Conservation (phyloP, 2,329 filamentous ascomycete genomes). For the Fusarium tuaranense region DNA sequence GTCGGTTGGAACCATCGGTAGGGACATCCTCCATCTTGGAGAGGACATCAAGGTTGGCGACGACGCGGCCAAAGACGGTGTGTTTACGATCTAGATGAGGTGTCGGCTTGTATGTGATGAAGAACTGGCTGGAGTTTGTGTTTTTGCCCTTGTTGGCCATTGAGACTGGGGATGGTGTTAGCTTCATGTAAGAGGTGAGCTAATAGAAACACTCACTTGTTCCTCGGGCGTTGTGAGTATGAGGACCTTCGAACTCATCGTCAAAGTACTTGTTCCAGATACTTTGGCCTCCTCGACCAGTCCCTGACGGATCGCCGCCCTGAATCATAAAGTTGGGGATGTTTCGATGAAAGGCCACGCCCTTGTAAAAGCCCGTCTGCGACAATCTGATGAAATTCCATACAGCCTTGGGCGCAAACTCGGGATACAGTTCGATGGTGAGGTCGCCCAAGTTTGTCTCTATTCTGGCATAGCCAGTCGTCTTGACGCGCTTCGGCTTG, state of each 20-base stretch:
- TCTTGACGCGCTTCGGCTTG: constrained; percentile 87
- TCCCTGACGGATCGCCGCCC: constrained; percentile 93
- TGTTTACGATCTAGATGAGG: constrained; percentile 94
- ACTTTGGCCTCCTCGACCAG: constrained; percentile 88
- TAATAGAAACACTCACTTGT: constrained; percentile 55
- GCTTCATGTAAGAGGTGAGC: neutral
- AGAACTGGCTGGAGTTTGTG: constrained; percentile 95
- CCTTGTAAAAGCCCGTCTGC: constrained; percentile 90
- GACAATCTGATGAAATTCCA: constrained; percentile 96
- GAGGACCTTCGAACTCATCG: constrained; percentile 91
- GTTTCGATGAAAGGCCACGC: constrained; percentile 89
- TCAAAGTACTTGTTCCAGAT: constrained; percentile 96
- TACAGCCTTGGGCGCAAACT: constrained; percentile 90
- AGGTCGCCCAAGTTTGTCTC: constrained; percentile 87
- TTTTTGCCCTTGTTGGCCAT: constrained; percentile 99
- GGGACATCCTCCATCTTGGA: constrained; percentile 81
- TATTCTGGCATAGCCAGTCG: constrained; percentile 91
- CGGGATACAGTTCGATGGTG: constrained; percentile 90
- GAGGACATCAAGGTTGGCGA: constrained; percentile 80
- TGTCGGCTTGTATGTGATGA: constrained; percentile 87
- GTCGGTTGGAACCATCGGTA: constrained; percentile 80
- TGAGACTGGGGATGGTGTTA: constrained; percentile 56
- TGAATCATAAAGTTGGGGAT: constrained; percentile 99
- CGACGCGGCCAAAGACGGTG: constrained; percentile 92
- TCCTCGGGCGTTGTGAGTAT: constrained; percentile 85